Evolutionary conservation across 2,329 filamentous ascomycete species (phyloP).

Genomic region (Epichloe sibirici): DNA sequence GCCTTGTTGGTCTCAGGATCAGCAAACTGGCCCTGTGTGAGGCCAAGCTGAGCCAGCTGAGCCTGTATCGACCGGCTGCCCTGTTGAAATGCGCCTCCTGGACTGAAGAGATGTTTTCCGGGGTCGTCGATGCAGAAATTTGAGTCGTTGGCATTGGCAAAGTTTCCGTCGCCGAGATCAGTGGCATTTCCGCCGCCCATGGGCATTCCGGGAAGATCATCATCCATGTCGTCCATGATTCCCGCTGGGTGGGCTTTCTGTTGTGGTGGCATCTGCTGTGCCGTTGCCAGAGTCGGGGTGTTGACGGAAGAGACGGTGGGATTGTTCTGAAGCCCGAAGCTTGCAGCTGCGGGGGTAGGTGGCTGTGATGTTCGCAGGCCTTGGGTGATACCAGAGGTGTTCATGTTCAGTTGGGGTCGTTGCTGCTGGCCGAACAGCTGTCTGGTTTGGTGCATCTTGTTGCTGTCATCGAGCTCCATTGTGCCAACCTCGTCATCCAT

Average conservation of each 20-base stretch:
- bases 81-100: conserved; percentile 58
- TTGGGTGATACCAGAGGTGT: conserved; percentile 62
- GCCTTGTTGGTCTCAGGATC: conserved; percentile 60
- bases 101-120: conserved; percentile 84
- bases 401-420: conserved; percentile 65
- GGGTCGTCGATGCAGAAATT: conserved; percentile 76
- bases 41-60: conserved; percentile 58
- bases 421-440: conserved; percentile 56
- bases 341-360: conserved; percentile 66
- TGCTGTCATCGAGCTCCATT: conserved; percentile 51
- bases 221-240: conserved; percentile 57
- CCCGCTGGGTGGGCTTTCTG: conserved; percentile 38
- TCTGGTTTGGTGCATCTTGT: conserved; percentile 56
- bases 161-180: conserved; percentile 38
- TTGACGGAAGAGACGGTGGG: conserved; percentile 96
- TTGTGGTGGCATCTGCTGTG: conserved; percentile 59
- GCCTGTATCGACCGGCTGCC: conserved; percentile 54
- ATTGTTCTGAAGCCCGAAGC: conserved; percentile 77
- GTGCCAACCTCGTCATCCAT: conserved; percentile 72
- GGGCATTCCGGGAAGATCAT: conserved; percentile 53
- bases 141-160: conserved; percentile 35
- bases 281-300: conserved; percentile 77
- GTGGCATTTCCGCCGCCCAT: conserved; percentile 46
- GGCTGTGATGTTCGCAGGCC: conserved; percentile 78
- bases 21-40: conserved; percentile 64